Percentiles rank a stretch among this genome's conserved stretches.
phyloP scores from a whole-genome alignment of 805 yeast species.

The Myxozyma lipomycoides region DNA sequence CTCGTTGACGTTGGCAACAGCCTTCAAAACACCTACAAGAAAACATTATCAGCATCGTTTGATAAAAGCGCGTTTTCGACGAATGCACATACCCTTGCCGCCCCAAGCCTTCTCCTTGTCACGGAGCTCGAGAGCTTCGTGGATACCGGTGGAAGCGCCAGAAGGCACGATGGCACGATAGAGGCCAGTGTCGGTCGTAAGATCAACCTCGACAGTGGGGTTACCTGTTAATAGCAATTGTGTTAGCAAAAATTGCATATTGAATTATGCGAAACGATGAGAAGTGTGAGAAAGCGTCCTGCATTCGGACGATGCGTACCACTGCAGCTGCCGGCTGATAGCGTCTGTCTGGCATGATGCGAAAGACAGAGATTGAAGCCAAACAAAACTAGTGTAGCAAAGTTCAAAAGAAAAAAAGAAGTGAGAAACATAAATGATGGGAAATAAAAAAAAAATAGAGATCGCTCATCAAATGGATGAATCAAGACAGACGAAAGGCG shows the following conservation, averaged over 20 bases:
- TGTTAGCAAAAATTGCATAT: too few species aligned
- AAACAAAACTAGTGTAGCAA: neutral
- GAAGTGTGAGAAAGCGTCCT: too few species aligned
- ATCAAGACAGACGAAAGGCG: neutral
- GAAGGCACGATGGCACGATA: constrained; percentile 99
- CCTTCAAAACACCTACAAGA: constrained; percentile 70
- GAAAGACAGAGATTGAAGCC: too few species aligned
- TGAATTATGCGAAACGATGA: too few species aligned
- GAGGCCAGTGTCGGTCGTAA: constrained; percentile 85
- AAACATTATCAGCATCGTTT: neutral
- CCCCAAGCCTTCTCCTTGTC: constrained; percentile 97
- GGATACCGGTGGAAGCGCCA: constrained; percentile 99
- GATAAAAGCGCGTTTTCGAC: neutral
- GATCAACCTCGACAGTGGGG: constrained; percentile 99
- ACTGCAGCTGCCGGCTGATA: too few species aligned
- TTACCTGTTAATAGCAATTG: constrained; percentile 52
- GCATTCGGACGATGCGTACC: too few species aligned
- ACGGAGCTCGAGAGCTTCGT: constrained; percentile 97
- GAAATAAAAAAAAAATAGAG: too few species aligned
- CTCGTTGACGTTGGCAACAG: constrained; percentile 92
- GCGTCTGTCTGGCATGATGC: too few species aligned
- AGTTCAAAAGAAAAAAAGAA: neutral
- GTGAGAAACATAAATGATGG: too few species aligned
- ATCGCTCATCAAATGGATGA: neutral
- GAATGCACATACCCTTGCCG: constrained; percentile 74